These are phyloP conservation scores for Alternaria conjuncta DNA, from an alignment of 2,329 filamentous ascomycete genomes.

Conservation along the genomic window DNA sequence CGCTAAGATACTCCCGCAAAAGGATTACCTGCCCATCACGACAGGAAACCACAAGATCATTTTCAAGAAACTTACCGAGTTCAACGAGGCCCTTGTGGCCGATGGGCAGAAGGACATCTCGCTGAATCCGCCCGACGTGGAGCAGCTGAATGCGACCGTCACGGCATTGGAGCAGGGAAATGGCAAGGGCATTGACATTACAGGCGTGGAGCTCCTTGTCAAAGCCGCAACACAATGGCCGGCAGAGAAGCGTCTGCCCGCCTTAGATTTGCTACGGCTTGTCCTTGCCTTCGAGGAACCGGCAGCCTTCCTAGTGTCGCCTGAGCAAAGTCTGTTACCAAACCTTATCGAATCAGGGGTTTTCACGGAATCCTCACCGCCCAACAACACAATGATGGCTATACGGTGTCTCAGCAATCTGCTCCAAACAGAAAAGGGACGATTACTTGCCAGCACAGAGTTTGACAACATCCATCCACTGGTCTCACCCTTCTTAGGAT, in stretches of 20 bases:
- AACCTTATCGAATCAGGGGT: constrained; percentile 64
- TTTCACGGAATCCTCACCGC: constrained; percentile 64
- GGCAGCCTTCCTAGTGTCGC: constrained; percentile 65
- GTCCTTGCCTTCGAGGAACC: constrained; percentile 71
- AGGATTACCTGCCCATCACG: constrained; percentile 77
- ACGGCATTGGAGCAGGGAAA: constrained; percentile 65
- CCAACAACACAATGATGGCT: constrained; percentile 88
- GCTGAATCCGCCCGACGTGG: constrained; percentile 74
- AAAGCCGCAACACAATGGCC: constrained; percentile 82
- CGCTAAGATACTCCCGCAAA: constrained; percentile 75
- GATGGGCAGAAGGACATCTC: constrained; percentile 75
- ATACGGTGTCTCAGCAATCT: constrained; percentile 83
- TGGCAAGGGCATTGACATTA: constrained; percentile 49
- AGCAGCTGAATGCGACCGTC: constrained; percentile 66
- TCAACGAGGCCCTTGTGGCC: constrained; percentile 76
- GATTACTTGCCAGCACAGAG: constrained; percentile 61
- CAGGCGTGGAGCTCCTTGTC: constrained; percentile 68
- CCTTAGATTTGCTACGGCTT: constrained; percentile 86
- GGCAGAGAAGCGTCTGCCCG: constrained; percentile 78
- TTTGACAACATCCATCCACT: constrained; percentile 68
- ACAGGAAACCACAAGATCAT: constrained; percentile 74
- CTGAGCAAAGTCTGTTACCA: constrained; percentile 64
- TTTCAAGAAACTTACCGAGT: constrained; percentile 75
- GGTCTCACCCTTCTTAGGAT: constrained; percentile 65
- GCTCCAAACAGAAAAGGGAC: constrained; percentile 76